Percentiles rank a stretch among this genome's conserved stretches.
phyloP scores from a whole-genome alignment of 2,329 filamentous ascomycete genomes.

The Hypocreales sp. region DNA sequence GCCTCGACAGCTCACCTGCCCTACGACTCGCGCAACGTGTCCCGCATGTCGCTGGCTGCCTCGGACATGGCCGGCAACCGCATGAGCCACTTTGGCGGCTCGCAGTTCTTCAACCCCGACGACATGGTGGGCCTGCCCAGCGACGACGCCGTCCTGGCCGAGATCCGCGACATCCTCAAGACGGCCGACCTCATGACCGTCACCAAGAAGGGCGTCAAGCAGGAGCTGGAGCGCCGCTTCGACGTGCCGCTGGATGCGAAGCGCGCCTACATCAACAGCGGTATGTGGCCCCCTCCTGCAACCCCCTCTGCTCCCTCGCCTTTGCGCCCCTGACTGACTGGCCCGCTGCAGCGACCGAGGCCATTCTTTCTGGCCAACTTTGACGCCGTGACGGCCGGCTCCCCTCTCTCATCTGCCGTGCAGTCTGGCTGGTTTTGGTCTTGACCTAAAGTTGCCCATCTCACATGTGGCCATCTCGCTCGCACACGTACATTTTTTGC shows the following conservation, averaged over 20 bases:
- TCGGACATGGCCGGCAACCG: constrained; percentile 49
- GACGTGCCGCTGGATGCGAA: constrained; percentile 73
- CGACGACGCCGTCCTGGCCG: constrained; percentile 78
- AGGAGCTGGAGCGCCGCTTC: constrained; percentile 82
- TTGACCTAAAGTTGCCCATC: too few species aligned
- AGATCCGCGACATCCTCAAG: constrained; percentile 86
- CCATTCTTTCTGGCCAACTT: constrained; percentile 61
- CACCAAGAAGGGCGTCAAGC: constrained; percentile 96
- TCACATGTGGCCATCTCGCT: too few species aligned
- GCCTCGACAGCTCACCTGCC: constrained; percentile 32
- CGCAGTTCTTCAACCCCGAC: constrained; percentile 43
- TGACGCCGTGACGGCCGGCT: too few species aligned
- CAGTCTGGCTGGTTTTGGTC: too few species aligned
- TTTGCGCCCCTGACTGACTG: too few species aligned
- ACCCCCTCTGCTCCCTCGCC: too few species aligned
- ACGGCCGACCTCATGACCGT: constrained; percentile 94
- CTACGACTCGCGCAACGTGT: constrained; percentile 31
- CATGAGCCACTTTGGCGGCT: constrained; percentile 45
- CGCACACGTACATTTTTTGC: too few species aligned
- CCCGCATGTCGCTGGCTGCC: constrained; percentile 66
- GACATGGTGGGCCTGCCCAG: constrained; percentile 65
- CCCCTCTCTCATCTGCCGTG: too few species aligned
- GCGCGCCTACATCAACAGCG: constrained; percentile 86
- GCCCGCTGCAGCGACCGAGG: constrained; percentile 74
- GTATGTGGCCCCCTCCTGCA: constrained; percentile 47